These are phyloP conservation scores for Phytopythium helicoides DNA, from an alignment of 352 stramenopile species.

Conservation along the genomic window DNA sequence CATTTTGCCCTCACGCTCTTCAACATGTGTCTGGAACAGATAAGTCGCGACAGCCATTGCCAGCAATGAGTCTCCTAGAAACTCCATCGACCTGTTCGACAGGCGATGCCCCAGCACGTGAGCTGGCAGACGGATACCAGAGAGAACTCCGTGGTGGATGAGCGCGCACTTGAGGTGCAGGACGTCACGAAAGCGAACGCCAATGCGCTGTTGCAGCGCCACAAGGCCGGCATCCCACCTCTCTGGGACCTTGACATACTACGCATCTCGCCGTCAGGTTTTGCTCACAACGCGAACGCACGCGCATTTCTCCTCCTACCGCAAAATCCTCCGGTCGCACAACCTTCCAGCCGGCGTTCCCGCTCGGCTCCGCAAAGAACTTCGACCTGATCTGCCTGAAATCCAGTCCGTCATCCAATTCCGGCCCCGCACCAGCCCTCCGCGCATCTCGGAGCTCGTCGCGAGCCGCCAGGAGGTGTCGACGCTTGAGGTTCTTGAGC, in stretches of 20 bases:
- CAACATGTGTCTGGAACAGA: conserved; percentile 52
- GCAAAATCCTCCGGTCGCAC: conserved; percentile 23
- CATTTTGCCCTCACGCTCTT: conserved; percentile 53
- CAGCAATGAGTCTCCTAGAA: conserved; percentile 56
- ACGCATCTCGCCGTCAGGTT: not conserved
- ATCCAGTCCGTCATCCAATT: not conserved
- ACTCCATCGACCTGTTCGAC: conserved; percentile 62
- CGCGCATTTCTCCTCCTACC: too few species aligned
- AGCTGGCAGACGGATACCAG: conserved; percentile 16
- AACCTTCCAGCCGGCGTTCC: conserved; percentile 32
- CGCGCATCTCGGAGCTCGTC: not conserved
- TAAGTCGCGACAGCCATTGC: conserved; percentile 42
- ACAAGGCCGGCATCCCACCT: conserved; percentile 33
- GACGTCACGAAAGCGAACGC: conserved; percentile 38
- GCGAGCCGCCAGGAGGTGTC: not conserved
- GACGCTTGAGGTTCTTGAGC: not conserved
- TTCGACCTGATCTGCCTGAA: conserved; percentile 12
- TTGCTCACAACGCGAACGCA: too few species aligned
- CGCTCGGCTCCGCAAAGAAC: conserved; percentile 12
- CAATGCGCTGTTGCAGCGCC: conserved; percentile 34
- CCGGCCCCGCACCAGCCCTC: not conserved
- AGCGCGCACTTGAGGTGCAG: conserved; percentile 49
- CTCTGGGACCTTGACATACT: conserved; percentile 26
- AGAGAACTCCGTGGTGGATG: conserved; percentile 49
- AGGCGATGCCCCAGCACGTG: conserved; percentile 35